phyloP scores from a whole-genome alignment of 805 yeast genomes.

The Peterozyma xylosa region DNA sequence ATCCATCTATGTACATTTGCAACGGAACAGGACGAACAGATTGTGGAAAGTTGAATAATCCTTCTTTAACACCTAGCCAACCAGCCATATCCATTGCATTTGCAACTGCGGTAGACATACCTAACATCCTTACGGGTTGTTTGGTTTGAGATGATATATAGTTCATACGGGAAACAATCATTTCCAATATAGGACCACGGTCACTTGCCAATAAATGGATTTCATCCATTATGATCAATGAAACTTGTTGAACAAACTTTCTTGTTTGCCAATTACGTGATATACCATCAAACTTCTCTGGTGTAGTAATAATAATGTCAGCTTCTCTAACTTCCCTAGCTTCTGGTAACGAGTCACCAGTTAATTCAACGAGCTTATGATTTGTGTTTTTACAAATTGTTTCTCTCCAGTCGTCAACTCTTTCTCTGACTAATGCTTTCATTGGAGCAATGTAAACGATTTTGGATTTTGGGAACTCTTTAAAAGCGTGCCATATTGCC shows the following conservation, averaged over 20 bases:
- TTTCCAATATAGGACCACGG: slow-evolving; percentile 80
- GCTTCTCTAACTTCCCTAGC: slow-evolving; percentile 59
- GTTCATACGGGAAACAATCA: slow-evolving; percentile 86
- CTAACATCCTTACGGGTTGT: slow-evolving; percentile 56
- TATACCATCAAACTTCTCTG: slow-evolving; percentile 84
- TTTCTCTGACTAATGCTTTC: slow-evolving; percentile 79
- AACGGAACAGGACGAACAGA: slow-evolving; percentile 82
- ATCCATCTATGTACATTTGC: slow-evolving; percentile 83
- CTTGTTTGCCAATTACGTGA: slow-evolving; percentile 81
- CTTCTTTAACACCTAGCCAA: slow-evolving; percentile 71
- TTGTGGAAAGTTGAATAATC: slow-evolving; percentile 72
- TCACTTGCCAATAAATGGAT: slow-evolving; percentile 79
- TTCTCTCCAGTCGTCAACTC: slow-evolving; percentile 74
- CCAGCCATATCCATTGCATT: slow-evolving; percentile 83
- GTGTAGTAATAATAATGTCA: slow-evolving; percentile 74
- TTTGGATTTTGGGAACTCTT: slow-evolving; percentile 71
- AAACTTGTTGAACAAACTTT: slow-evolving; percentile 65
- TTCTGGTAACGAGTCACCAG: slow-evolving; percentile 78
- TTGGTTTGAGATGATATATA: slow-evolving; percentile 55
- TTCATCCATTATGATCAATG: slow-evolving; percentile 79
- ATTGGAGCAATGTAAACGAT: slow-evolving; percentile 83
- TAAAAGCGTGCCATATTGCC: slow-evolving; percentile 95
- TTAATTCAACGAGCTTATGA: slow-evolving; percentile 61
- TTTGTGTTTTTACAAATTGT: slow-evolving; percentile 40
- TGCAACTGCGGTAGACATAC: slow-evolving; percentile 81